Conservation (phyloP, 2,329 filamentous ascomycete genomes). For the Colletotrichum sp. region DNA sequence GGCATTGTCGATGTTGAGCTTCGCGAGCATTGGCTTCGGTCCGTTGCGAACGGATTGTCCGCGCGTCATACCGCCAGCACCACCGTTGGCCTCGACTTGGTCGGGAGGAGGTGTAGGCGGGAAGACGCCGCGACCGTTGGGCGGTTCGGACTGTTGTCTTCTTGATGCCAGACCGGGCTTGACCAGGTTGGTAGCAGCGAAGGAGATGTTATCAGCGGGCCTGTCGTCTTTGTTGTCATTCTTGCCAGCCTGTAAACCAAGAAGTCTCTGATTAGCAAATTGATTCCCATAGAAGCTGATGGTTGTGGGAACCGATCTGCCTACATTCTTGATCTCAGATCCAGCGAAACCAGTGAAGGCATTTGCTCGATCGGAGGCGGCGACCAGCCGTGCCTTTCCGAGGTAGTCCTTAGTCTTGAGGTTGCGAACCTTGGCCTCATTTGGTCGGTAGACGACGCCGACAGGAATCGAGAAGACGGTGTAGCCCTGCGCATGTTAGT, state of each 20-base stretch:
- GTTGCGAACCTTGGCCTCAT: slow-evolving; percentile 98
- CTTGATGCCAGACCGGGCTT: slow-evolving; percentile 82
- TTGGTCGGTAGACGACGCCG: slow-evolving; percentile 92
- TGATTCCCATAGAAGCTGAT: background rate
- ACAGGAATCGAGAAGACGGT: slow-evolving; percentile 99
- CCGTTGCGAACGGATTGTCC: slow-evolving; percentile 67
- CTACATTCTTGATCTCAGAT: slow-evolving; percentile 76
- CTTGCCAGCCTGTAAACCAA: slow-evolving; percentile 50
- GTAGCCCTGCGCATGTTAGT: slow-evolving; percentile 66
- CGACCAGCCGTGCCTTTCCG: slow-evolving; percentile 92
- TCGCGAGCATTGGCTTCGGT: slow-evolving; percentile 64
- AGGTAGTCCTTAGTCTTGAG: slow-evolving; percentile 97
- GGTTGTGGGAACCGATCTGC: slow-evolving; percentile 26
- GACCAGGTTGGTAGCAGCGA: slow-evolving; percentile 90
- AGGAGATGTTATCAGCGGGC: slow-evolving; percentile 84
- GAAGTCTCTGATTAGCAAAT: slow-evolving; percentile 26
- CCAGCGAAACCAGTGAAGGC: slow-evolving; percentile 84
- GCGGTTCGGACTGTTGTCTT: slow-evolving; percentile 85
- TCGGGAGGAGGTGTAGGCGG: slow-evolving; percentile 99
- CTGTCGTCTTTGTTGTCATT: slow-evolving; percentile 75
- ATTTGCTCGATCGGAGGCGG: slow-evolving; percentile 81
- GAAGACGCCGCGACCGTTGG: slow-evolving; percentile 77
- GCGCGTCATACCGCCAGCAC: slow-evolving; percentile 46
- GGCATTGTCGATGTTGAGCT: slow-evolving; percentile 63
- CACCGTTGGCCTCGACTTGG: slow-evolving; percentile 64